These are phyloP conservation scores for Exserohilum turcica DNA, from an alignment of 2,329 filamentous ascomycete genomes.

Conservation along the genomic window DNA sequence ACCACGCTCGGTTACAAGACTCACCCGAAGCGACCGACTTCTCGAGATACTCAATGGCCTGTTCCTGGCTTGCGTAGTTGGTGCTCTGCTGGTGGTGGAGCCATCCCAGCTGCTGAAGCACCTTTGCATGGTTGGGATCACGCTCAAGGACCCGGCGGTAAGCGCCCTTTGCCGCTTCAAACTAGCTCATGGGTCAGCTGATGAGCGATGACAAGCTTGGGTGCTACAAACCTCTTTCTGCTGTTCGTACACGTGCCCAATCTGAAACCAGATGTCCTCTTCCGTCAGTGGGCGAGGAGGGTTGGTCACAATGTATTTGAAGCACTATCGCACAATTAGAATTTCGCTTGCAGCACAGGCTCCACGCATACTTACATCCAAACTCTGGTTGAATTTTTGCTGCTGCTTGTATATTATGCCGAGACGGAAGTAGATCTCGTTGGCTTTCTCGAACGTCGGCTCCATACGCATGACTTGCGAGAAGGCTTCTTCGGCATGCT, in stretches of 20 bases:
- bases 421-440: slow-evolving; percentile 97
- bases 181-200: slow-evolving; percentile 61
- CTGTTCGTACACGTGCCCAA: slow-evolving; percentile 97
- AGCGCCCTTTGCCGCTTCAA: slow-evolving; percentile 88
- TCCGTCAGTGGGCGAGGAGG: slow-evolving; percentile 91
- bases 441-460: slow-evolving; percentile 96
- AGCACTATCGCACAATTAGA: slow-evolving; percentile 69
- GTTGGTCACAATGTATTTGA: slow-evolving; percentile 95
- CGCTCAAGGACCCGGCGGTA: slow-evolving; percentile 93
- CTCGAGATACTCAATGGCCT: slow-evolving; percentile 95
- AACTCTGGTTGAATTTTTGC: slow-evolving; percentile 86
- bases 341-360: background rate
- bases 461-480: slow-evolving; percentile 99
- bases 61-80: slow-evolving; percentile 88
- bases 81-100: slow-evolving; percentile 95
- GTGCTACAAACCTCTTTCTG: slow-evolving; percentile 87
- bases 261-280: slow-evolving; percentile 99
- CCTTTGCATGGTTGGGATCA: slow-evolving; percentile 95
- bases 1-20: slow-evolving; percentile 39
- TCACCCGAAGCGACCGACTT: slow-evolving; percentile 92
- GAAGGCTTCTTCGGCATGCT: slow-evolving; percentile 97
- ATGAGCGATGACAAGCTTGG: background rate
- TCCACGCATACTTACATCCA: slow-evolving; percentile 69
- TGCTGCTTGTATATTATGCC: slow-evolving; percentile 99
- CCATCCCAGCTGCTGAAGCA: slow-evolving; percentile 97